Evolutionary conservation across 1,139 yeast genomes (phyloP).

Genomic region (Yamadazyma atmosphaerica): DNA sequence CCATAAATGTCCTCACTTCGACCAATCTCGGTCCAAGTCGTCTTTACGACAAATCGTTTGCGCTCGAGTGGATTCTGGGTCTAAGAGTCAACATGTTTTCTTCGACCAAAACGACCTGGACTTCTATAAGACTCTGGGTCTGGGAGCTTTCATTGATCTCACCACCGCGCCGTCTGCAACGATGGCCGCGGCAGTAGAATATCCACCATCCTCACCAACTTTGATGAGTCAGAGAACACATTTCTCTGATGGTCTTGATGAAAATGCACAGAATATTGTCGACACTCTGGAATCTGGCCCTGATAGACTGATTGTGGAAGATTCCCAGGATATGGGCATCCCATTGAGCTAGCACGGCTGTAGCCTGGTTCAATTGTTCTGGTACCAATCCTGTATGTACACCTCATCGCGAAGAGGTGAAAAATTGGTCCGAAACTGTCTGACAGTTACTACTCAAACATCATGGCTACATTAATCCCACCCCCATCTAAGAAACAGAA

Average conservation of each 20-base stretch:
- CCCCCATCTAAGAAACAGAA: constrained; percentile 92
- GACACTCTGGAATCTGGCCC: not conserved
- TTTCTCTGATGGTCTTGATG: no score
- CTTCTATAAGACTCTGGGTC: not conserved
- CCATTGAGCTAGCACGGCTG: constrained; percentile 7
- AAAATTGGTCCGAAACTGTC: no score
- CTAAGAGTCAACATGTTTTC: constrained; percentile 2
- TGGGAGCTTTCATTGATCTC: not conserved
- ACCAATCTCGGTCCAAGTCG: not conserved
- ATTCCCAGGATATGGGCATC: constrained; percentile 14
- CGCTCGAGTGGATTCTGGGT: constrained; percentile 1
- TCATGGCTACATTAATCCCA: constrained; percentile 91
- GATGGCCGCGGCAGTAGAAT: not conserved
- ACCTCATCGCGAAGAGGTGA: constrained; percentile 7
- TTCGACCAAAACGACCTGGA: constrained; percentile 8
- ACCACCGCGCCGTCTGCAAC: no score
- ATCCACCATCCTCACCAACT: constrained; percentile 21
- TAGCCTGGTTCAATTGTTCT: no score
- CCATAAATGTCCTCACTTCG: constrained; percentile 8
- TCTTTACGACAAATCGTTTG: constrained; percentile 6
- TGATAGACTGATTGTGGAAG: constrained; percentile 10
- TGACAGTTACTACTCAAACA: constrained; percentile 6
- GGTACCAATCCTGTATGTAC: constrained; percentile 29
- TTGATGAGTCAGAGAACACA: constrained; percentile 11
- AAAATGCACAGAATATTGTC: no score